phyloP scores from a whole-genome alignment of 176 grass and related monocot genomes.

The Triticum monococcum region DNA sequence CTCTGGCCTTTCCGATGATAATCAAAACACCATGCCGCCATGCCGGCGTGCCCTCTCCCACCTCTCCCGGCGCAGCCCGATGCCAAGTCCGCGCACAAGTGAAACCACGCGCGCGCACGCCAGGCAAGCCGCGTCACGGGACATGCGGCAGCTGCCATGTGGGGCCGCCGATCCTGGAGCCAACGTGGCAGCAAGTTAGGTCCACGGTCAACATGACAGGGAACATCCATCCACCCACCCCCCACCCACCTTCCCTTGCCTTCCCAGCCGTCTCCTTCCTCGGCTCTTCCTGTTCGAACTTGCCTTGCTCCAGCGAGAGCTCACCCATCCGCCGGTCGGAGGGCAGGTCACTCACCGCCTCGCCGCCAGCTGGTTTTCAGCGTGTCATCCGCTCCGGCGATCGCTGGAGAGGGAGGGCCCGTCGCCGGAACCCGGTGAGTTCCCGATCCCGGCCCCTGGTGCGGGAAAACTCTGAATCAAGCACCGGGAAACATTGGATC shows the following conservation, averaged over 20 bases:
- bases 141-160: neutral
- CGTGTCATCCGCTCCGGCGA: neutral
- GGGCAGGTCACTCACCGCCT: neutral
- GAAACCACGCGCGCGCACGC: too few relatives aligned
- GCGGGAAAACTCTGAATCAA: neutral
- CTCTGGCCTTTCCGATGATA: neutral
- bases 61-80: neutral
- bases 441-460: neutral
- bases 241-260: neutral
- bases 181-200: neutral
- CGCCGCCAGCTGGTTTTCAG: neutral
- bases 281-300: neutral
- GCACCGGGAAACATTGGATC: neutral
- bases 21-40: neutral
- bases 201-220: neutral
- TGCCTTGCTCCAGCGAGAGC: neutral
- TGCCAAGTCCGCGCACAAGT: neutral
- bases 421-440: conserved; percentile 26
- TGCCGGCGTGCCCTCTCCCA: neutral
- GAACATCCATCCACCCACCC: neutral
- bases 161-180: neutral
- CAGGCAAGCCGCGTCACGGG: neutral
- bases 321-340: neutral
- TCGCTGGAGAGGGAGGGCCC: neutral
- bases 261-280: neutral